These are phyloP conservation scores for Lichtheimia hyalospora DNA, from an alignment of 371 early-diverging fungal genomes.

Conservation along the genomic window DNA sequence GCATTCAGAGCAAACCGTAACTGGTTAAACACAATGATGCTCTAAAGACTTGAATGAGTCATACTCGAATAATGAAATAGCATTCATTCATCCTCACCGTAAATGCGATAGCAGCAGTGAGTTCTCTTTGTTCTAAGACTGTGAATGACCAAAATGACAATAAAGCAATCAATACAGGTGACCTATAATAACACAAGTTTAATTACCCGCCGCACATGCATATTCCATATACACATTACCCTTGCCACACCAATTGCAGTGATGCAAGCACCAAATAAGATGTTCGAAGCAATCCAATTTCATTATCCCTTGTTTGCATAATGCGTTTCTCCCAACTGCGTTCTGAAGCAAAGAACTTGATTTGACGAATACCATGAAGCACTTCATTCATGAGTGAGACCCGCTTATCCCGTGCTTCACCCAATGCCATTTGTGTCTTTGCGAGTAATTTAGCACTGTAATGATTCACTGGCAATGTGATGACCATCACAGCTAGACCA, in stretches of 20 bases:
- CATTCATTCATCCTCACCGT: conserved; percentile 32
- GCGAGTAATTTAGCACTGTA: conserved; percentile 51
- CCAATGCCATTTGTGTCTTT: conserved; percentile 43
- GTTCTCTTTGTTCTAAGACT: conserved; percentile 49
- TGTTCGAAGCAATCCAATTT: conserved; percentile 47
- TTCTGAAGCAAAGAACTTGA: conserved; percentile 72
- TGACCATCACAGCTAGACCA: conserved; percentile 60
- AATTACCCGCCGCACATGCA: background rate
- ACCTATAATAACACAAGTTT: conserved; percentile 5
- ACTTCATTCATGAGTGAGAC: conserved; percentile 55
- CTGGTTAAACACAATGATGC: conserved; percentile 54
- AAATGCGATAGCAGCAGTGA: conserved; percentile 63
- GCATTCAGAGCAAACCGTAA: conserved; percentile 56
- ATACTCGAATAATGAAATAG: background rate
- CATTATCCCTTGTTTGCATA: conserved; percentile 46
- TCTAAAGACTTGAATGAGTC: background rate
- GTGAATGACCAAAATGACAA: conserved; percentile 57
- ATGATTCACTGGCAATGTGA: conserved; percentile 54
- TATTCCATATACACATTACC: conserved; percentile 5
- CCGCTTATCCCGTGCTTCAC: conserved; percentile 56
- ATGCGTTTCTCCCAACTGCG: conserved; percentile 38
- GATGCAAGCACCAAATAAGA: conserved; percentile 23
- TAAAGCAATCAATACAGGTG: conserved; percentile 56
- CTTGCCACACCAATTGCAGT: conserved; percentile 33
- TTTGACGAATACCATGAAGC: conserved; percentile 65